A percentile compares a stretch with the other conserved stretches of the same genome.
phyloP scores from a whole-genome alignment of 768 basidiomycete genomes.

The Stropharia rugosoannulata region DNA sequence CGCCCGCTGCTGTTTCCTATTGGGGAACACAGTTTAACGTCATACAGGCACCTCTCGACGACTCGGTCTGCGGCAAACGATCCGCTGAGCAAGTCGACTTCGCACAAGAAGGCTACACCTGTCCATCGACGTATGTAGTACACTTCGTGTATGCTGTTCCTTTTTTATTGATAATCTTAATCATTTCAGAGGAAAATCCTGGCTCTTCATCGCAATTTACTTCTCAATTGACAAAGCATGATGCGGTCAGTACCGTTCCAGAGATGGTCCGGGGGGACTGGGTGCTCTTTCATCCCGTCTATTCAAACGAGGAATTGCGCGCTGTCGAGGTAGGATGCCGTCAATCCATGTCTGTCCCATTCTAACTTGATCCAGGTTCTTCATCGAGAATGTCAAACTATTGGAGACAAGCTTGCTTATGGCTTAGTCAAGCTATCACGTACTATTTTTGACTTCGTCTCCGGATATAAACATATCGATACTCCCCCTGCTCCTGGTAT shows the following conservation, averaged over 20 bases:
- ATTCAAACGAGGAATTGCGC: slow-evolving; percentile 69
- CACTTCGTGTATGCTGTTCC: not conserved
- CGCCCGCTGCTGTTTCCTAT: not conserved
- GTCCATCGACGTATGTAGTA: slow-evolving; percentile 16
- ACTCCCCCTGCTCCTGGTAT: slow-evolving; percentile 62
- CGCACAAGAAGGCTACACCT: slow-evolving; percentile 14
- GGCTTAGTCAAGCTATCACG: slow-evolving; percentile 60
- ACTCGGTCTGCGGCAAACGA: not conserved
- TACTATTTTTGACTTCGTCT: slow-evolving; percentile 77
- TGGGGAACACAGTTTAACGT: not conserved
- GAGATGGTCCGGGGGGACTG: slow-evolving; percentile 70
- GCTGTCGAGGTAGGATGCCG: slow-evolving; percentile 57
- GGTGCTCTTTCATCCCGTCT: slow-evolving; percentile 94
- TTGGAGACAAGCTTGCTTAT: slow-evolving; percentile 73
- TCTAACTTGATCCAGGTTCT: slow-evolving; percentile 52
- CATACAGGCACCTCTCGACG: slow-evolving; percentile 4
- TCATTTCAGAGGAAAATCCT: slow-evolving; percentile 12
- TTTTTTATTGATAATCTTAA: not conserved
- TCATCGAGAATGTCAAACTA: slow-evolving; percentile 58
- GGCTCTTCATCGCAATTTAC: slow-evolving; percentile 14
- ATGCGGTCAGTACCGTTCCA: slow-evolving; percentile 54
- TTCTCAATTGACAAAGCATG: slow-evolving; percentile 35
- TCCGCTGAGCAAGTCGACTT: slow-evolving; percentile 13
- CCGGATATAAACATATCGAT: slow-evolving; percentile 78
- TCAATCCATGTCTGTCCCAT: not conserved